These are phyloP conservation scores for Cynara cardunculus DNA, from an alignment of 129 eudicot species.

Conservation along the genomic window DNA sequence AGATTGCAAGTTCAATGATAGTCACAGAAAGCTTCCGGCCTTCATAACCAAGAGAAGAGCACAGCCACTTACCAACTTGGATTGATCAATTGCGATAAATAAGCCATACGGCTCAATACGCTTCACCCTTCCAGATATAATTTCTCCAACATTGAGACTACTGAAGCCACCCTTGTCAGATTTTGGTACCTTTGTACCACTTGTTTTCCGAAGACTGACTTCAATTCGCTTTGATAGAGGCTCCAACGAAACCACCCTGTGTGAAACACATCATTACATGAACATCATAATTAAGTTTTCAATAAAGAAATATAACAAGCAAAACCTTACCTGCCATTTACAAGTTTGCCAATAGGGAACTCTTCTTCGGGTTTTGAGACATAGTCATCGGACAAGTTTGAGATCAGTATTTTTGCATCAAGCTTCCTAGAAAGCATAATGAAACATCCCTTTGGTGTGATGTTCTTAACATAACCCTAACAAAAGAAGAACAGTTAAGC, in stretches of 20 bases:
- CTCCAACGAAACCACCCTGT: constrained; percentile 80
- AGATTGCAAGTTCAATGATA: background rate
- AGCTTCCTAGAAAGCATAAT: constrained; percentile 74
- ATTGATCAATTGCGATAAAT: constrained; percentile 64
- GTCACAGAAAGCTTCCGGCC: background rate
- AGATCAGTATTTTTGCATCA: constrained; percentile 75
- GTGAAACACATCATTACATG: constrained; percentile 11
- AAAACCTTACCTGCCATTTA: constrained; percentile 65
- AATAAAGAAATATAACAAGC: background rate
- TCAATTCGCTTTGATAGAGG: constrained; percentile 82
- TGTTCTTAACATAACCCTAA: constrained; percentile 85
- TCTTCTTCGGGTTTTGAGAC: constrained; percentile 69
- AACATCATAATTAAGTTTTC: background rate
- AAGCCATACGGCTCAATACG: constrained; percentile 74
- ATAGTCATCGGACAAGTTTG: constrained; percentile 78
- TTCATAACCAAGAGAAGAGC: background rate
- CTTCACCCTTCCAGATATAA: constrained; percentile 64
- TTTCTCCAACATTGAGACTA: constrained; percentile 55
- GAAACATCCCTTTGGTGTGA: constrained; percentile 81
- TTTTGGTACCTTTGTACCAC: constrained; percentile 32
- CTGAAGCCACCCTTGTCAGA: constrained; percentile 30
- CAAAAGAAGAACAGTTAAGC: background rate
- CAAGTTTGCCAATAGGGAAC: constrained; percentile 83
- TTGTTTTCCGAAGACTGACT: constrained; percentile 65
- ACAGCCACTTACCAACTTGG: constrained; percentile 46